A percentile compares a stretch with the other conserved stretches of the same genome.
phyloP scores from a whole-genome alignment of 192 early-diverging fungal species.

The Neocallimastix lanati region DNA sequence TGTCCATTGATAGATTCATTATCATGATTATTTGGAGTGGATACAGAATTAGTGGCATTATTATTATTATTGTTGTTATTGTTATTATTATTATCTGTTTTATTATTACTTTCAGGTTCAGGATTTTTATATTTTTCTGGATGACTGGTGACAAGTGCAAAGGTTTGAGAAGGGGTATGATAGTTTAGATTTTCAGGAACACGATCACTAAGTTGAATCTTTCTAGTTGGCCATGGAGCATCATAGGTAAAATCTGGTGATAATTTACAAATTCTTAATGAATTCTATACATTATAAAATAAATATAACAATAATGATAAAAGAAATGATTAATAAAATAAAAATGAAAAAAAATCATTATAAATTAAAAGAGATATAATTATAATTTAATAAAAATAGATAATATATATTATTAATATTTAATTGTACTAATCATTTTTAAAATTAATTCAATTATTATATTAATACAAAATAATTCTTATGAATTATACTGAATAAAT shows the following conservation, averaged over 20 bases:
- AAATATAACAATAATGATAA: background rate
- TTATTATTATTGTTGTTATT: background rate
- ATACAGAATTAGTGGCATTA: background rate
- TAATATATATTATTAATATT: too few relatives aligned
- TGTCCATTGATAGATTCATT: background rate
- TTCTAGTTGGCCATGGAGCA: slow-evolving; percentile 53
- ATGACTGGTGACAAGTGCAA: slow-evolving; percentile 22
- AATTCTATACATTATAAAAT: slow-evolving; percentile 19
- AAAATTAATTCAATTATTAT: too few relatives aligned
- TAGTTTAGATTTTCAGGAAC: slow-evolving; percentile 60
- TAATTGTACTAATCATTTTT: too few relatives aligned
- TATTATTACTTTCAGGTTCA: background rate
- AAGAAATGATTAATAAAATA: slow-evolving; percentile 1
- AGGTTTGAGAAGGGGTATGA: slow-evolving; percentile 66
- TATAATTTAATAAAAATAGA: too few relatives aligned
- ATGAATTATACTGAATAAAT: too few relatives aligned
- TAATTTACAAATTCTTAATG: slow-evolving; percentile 41
- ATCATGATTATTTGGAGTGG: background rate
- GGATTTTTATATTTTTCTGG: background rate
- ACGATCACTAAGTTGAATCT: slow-evolving; percentile 34
- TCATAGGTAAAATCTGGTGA: slow-evolving; percentile 53
- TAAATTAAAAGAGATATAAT: too few relatives aligned
- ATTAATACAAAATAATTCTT: too few relatives aligned
- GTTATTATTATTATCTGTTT: background rate
- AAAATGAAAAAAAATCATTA: too few relatives aligned